phyloP scores from a whole-genome alignment of 371 early-diverging fungal species.

The Rhizopus arrhizus region DNA sequence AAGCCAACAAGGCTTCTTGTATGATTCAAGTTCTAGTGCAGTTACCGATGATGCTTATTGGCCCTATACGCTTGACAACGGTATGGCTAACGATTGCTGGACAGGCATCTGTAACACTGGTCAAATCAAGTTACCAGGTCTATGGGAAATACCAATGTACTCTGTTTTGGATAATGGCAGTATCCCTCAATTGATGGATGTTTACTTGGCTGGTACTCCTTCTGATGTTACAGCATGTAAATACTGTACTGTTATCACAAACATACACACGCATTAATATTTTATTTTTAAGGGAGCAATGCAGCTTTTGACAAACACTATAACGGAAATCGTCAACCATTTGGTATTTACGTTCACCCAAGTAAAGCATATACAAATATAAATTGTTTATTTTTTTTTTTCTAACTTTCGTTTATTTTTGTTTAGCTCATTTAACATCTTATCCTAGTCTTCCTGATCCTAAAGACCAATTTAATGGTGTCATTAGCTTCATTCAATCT shows the following conservation, averaged over 20 bases:
- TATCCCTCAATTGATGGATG: slow-evolving; percentile 68
- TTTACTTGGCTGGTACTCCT: slow-evolving; percentile 56
- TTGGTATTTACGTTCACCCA: slow-evolving; percentile 67
- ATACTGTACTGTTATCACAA: slow-evolving; percentile 10
- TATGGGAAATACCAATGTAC: slow-evolving; percentile 78
- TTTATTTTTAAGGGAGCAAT: slow-evolving; percentile 32
- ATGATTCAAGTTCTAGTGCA: slow-evolving; percentile 69
- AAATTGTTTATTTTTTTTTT: not conserved
- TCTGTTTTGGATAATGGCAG: slow-evolving; percentile 39
- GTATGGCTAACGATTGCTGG: slow-evolving; percentile 72
- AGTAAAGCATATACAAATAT: slow-evolving; percentile 28
- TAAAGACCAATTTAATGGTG: slow-evolving; percentile 30
- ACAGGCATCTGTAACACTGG: slow-evolving; percentile 51
- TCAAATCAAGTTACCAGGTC: slow-evolving; percentile 54
- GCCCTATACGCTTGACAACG: slow-evolving; percentile 77
- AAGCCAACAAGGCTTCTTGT: slow-evolving; percentile 57
- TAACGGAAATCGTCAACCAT: slow-evolving; percentile 63
- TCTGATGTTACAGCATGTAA: slow-evolving; percentile 47
- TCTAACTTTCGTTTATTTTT: not conserved
- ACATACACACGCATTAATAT: not conserved
- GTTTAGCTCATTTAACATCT: slow-evolving; percentile 50
- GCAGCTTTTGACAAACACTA: slow-evolving; percentile 63
- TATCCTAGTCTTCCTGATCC: slow-evolving; percentile 47
- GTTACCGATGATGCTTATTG: slow-evolving; percentile 52
- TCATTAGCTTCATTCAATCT: slow-evolving; percentile 46